Percentiles rank a stretch among this genome's conserved stretches.
Evolutionary conservation across 2,329 filamentous ascomycete genomes (phyloP).

Genomic region (Colletotrichum sp.): DNA sequence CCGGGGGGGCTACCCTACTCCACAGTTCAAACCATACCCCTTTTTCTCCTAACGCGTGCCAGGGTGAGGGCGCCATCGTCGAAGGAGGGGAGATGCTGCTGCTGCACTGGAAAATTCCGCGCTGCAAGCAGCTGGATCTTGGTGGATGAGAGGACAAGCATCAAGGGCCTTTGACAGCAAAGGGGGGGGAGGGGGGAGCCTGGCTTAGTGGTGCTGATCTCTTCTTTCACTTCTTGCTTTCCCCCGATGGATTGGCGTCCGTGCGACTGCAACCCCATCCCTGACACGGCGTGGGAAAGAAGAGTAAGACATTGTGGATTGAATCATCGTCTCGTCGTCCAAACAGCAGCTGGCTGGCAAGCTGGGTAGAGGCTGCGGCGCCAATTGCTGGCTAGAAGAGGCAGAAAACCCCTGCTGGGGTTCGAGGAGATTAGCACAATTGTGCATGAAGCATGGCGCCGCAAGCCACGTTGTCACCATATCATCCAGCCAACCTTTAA

Average conservation of each 20-base stretch:
- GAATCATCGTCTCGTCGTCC: not conserved
- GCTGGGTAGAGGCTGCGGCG: not conserved
- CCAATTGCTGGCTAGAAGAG: not conserved
- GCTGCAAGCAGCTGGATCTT: not conserved
- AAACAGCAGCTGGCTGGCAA: not conserved
- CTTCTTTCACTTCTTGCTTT: not conserved
- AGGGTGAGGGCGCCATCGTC: not conserved
- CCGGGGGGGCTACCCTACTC: not conserved
- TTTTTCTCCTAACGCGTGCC: not conserved
- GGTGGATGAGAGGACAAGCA: not conserved
- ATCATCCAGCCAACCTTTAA: not conserved
- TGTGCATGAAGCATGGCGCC: not conserved
- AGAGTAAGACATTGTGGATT: not conserved
- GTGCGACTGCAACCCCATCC: conserved; percentile 13
- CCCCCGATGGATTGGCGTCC: not conserved
- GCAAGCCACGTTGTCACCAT: not conserved
- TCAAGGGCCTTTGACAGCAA: not conserved
- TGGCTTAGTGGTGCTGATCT: not conserved
- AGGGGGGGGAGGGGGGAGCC: not conserved
- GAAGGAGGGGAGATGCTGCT: not conserved
- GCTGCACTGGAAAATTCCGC: not conserved
- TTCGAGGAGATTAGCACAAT: not conserved
- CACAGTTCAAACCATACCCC: conserved; percentile 9
- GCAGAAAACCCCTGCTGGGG: not conserved
- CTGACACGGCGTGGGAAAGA: not conserved